Percentiles rank a stretch among this genome's conserved stretches.
phyloP scores from a whole-genome alignment of 2,329 filamentous ascomycete species.

The Remersonia thermophila region DNA sequence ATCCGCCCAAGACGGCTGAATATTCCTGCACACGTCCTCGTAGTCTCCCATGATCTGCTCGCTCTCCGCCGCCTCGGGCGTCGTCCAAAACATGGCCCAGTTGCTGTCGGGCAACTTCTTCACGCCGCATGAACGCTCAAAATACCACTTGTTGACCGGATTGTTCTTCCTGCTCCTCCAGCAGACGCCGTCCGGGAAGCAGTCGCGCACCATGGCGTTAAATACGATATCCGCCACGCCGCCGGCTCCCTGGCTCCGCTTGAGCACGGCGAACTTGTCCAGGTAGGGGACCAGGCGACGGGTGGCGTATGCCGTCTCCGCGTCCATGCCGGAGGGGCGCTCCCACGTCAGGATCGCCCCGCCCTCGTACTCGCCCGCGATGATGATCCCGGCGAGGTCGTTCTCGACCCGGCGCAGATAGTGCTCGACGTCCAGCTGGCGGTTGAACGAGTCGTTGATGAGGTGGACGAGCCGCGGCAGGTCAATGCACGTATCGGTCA shows the following conservation, averaged over 20 bases:
- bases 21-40: conserved; percentile 57
- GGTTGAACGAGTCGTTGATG: conserved; percentile 86
- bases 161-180: conserved; percentile 87
- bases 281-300: conserved; percentile 76
- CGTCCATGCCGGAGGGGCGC: conserved; percentile 47
- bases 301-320: conserved; percentile 40
- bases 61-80: conserved; percentile 46
- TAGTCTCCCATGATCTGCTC: conserved; percentile 52
- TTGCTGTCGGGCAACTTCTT: conserved; percentile 70
- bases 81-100: conserved; percentile 99
- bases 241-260: conserved; percentile 74
- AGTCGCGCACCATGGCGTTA: conserved; percentile 83
- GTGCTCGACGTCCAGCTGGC: conserved; percentile 69
- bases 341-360: conserved; percentile 95
- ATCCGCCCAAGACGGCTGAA: conserved; percentile 53
- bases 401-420: conserved; percentile 73
- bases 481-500: conserved; percentile 74
- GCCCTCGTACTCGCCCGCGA: conserved; percentile 93
- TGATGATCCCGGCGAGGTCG: conserved; percentile 79
- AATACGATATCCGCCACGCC: conserved; percentile 95
- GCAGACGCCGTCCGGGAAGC: conserved; percentile 79
- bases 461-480: conserved; percentile 70
- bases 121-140: conserved; percentile 74
- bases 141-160: conserved; percentile 99
- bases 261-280: conserved; percentile 93